Conservation (phyloP, 805 yeast genomes). For the Starmerella potacharoeniae region DNA sequence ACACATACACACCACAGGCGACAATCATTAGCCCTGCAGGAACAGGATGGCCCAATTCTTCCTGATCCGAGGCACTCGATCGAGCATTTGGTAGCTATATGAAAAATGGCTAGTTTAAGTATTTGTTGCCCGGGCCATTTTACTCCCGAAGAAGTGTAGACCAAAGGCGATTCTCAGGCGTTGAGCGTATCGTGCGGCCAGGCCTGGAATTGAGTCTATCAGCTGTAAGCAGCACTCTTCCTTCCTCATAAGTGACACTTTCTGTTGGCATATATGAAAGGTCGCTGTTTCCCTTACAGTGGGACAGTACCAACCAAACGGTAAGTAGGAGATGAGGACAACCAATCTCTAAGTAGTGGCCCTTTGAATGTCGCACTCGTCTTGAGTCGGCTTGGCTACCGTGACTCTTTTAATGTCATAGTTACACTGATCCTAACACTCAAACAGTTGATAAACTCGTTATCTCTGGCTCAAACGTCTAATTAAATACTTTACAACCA, state of each 20-base stretch:
- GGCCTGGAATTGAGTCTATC: not conserved
- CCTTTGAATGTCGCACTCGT: conserved; percentile 7
- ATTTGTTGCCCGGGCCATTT: too few species aligned
- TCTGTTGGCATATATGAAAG: not conserved
- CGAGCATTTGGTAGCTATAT: too few species aligned
- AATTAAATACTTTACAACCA: not conserved
- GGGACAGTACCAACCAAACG: not conserved
- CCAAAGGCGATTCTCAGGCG: too few species aligned
- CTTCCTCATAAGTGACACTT: not conserved
- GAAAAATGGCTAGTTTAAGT: too few species aligned
- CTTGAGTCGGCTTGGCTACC: conserved; percentile 15
- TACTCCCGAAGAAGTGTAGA: too few species aligned
- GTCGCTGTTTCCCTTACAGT: not conserved
- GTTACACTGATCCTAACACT: conserved; percentile 24
- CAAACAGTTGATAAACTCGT: not conserved
- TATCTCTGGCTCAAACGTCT: too few species aligned
- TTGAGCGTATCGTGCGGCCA: not conserved
- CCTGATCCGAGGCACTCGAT: too few species aligned
- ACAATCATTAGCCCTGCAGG: not conserved
- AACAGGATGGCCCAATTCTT: too few species aligned
- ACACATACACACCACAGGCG: not conserved
- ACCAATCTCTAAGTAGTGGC: not conserved
- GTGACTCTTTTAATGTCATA: conserved; percentile 17
- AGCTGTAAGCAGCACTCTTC: not conserved
- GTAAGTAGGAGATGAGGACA: conserved; percentile 23